Evolutionary conservation across 2,329 filamentous ascomycete genomes (phyloP).

Genomic region (Alternaria burnsii): DNA sequence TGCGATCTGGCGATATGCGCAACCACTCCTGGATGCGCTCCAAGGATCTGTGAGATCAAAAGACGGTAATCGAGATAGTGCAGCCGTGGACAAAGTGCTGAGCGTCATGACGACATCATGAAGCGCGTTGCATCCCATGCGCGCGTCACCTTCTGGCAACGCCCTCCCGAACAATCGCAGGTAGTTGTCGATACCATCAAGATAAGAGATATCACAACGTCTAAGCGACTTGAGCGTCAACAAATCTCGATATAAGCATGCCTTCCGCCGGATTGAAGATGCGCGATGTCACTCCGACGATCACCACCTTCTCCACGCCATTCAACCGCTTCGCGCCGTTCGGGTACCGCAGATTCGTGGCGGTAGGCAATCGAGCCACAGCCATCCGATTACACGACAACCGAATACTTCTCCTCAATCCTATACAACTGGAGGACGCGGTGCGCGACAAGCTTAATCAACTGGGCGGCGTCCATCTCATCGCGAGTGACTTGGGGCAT

Average conservation of each 20-base stretch:
- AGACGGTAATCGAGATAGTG: not conserved
- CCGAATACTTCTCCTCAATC: conserved; percentile 23
- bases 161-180: accelerated
- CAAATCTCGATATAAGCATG: not conserved
- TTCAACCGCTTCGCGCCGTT: conserved; percentile 30
- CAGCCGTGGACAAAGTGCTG: not conserved
- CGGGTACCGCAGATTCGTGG: conserved; percentile 26
- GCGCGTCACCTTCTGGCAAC: not conserved
- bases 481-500: conserved; percentile 24
- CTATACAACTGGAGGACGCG: conserved; percentile 14
- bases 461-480: conserved; percentile 23
- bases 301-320: conserved; percentile 25
- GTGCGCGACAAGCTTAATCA: conserved; percentile 14
- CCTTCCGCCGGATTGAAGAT: conserved; percentile 7
- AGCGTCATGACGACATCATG: conserved; percentile 1
- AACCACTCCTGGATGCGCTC: no score
- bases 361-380: conserved; percentile 28
- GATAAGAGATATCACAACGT: not conserved
- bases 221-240: not conserved
- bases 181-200: accelerated
- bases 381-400: conserved; percentile 19
- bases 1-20: no score
- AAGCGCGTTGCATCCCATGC: accelerated
- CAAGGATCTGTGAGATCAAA: no score
- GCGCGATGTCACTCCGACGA: conserved; percentile 10